Evolutionary conservation across 2,329 filamentous ascomycete species (phyloP), one percentile per base, ranked within the genome.

Genomic region (Fusarium sp.): DNA sequence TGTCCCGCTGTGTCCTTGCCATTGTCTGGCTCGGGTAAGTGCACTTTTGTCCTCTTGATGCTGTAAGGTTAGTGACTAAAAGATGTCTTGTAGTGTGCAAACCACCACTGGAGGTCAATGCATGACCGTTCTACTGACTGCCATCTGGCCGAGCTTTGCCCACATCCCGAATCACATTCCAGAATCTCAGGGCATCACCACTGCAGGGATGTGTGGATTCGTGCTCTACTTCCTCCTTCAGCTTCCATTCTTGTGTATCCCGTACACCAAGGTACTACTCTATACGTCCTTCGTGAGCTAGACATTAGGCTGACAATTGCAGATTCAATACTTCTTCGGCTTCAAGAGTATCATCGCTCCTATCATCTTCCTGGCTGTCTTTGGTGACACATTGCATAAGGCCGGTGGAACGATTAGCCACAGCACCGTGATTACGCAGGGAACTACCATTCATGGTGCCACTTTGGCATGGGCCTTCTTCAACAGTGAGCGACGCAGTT

Each of bases 21-120:
- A 62, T 62, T 30, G 60, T 62, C 33, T 62, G 60, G 60, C 60
- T 62, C 16, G 58, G 58, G 58, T 60, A 30, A 35, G 58, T 60
- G 28, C 37, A 43, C 8, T n/a, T 18, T 35, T 43, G 10, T 30
- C 30, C 18, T 28, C 46, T 54, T 43, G 23, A 10, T 30, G 9
- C 23, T 19, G 19, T 5, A 18, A 40, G 8, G 9, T 21, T 25
- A 9, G 46, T 35, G 47, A 60, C 46, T 60, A n/a, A 60, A 8
- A 60, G 2, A 40, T 38, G 40, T 33, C 5, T 62, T 32, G 3
- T 19, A 62, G 60, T 38, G 60, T 62, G 32, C 60, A 62, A 47
- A 62, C 60, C 32, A 62, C 60, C 13, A 62, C 60, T 46, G 60
- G 60, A 58, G 60, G 60, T 38, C 60, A 62, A 62, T 62, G 60